These are phyloP conservation scores for Rubia yunnanensis DNA, from an alignment of 257 asterid genomes.

Conservation along the genomic window DNA sequence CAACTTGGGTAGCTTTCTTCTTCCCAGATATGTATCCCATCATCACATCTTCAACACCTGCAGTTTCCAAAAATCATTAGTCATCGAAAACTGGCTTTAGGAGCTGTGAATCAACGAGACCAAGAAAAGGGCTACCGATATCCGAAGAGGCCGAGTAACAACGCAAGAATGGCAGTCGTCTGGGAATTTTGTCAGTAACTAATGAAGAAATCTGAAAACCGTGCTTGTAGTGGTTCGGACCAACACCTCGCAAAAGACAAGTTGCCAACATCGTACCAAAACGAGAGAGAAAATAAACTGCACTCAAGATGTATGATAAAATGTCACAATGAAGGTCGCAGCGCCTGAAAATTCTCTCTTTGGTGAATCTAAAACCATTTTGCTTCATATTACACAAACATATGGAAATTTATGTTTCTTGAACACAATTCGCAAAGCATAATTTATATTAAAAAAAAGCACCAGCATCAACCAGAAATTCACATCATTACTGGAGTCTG, in stretches of 20 bases:
- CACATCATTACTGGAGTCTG: too few species aligned
- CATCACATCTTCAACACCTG: slow-evolving; percentile 62
- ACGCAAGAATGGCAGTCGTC: neutral
- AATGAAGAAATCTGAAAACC: neutral
- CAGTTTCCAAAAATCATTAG: neutral
- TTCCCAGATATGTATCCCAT: slow-evolving; percentile 65
- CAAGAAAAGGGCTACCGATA: neutral
- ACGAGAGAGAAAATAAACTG: too few species aligned
- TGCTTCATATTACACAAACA: neutral
- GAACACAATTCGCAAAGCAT: neutral
- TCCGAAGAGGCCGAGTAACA: neutral
- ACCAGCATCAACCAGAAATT: neutral
- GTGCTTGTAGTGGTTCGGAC: neutral
- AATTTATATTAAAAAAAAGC: neutral
- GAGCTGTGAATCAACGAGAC: too few species aligned
- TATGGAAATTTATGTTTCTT: neutral
- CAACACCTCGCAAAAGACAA: neutral
- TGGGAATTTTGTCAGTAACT: neutral
- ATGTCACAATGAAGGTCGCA: neutral
- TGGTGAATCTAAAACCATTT: neutral
- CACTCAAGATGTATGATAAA: neutral
- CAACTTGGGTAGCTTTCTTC: slow-evolving; percentile 80
- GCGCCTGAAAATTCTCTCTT: neutral
- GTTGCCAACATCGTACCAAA: neutral
- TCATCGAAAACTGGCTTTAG: neutral